Conservation (phyloP, 495 filamentous ascomycete species). For the Podospora anserina region DNA sequence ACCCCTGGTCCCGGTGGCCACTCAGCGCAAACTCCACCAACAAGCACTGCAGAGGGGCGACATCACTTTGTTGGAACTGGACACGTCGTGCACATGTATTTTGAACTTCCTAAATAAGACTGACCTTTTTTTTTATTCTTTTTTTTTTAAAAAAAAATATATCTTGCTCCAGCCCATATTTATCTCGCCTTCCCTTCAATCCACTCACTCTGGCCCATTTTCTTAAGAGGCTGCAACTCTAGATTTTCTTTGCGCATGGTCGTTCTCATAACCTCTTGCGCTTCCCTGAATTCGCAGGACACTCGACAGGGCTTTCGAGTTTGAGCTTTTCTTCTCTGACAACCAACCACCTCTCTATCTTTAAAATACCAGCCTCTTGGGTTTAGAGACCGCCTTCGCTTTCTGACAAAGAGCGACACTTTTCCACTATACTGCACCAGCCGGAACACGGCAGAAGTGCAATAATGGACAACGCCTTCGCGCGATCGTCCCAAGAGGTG, state of each 20-base stretch:
- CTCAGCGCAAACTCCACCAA: constrained; percentile 19
- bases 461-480: constrained; percentile 77
- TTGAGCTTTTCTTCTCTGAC: constrained; percentile 2
- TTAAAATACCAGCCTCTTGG: constrained; percentile 1
- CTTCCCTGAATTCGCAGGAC: constrained; percentile 22
- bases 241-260: constrained; percentile 21
- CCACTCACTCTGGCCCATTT: constrained; percentile 18
- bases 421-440: constrained; percentile 15
- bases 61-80: constrained; percentile 29
- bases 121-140: constrained; percentile 13
- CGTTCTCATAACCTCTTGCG: constrained; percentile 9
- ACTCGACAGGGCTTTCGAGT: constrained; percentile 4
- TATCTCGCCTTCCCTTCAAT: constrained; percentile 10
- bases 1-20: constrained; percentile 11
- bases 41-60: constrained; percentile 20
- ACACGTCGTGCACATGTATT: constrained; percentile 35
- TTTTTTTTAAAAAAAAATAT: no score
- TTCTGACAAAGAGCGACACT: not conserved
- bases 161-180: constrained; percentile 1
- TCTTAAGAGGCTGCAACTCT: constrained; percentile 5
- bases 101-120: constrained; percentile 18
- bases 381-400: constrained; percentile 5
- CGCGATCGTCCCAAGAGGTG: constrained; percentile 62
- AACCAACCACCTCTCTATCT: not conserved
- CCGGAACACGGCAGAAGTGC: constrained; percentile 15